These are phyloP conservation scores for Magnolia kwangsiensis DNA, from an alignment of 164 flowering plant genomes.

Conservation along the genomic window DNA sequence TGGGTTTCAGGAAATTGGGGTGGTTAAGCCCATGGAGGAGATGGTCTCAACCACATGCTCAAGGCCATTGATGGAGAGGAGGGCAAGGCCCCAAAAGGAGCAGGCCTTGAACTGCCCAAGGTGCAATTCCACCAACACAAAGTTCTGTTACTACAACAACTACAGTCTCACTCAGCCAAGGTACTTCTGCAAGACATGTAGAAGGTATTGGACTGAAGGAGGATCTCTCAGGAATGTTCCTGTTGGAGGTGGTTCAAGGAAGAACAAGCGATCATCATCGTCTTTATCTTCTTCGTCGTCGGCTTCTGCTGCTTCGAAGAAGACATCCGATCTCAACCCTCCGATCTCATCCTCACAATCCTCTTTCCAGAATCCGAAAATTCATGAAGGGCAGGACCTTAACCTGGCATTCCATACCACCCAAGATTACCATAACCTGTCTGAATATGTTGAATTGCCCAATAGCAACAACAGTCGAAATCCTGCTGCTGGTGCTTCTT, in stretches of 20 bases:
- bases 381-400: conserved; percentile 61
- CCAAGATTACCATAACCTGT: conserved; percentile 28
- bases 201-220: conserved; percentile 98
- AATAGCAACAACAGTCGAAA: conserved; percentile 4
- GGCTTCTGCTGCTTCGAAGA: conserved; percentile 20
- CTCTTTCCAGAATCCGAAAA: conserved; percentile 48
- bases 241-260: conserved; percentile 95
- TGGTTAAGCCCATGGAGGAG: conserved; percentile 80
- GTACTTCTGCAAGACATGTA: conserved; percentile 90
- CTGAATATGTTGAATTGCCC: conserved; percentile 34
- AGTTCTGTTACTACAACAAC: conserved; percentile 96
- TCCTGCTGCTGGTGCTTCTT: conserved; percentile 9
- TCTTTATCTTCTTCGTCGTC: conserved; percentile 15
- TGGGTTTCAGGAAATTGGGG: conserved; percentile 51
- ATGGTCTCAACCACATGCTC: conserved; percentile 51
- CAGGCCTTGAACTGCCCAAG: conserved; percentile 86
- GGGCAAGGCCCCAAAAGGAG: conserved; percentile 71
- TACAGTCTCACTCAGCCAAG: conserved; percentile 95
- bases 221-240: conserved; percentile 92
- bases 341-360: conserved; percentile 15
- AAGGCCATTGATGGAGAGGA: conserved; percentile 51
- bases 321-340: conserved; percentile 42
- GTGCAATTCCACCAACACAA: conserved; percentile 91
- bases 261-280: conserved; percentile 64
- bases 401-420: conserved; percentile 56